These are phyloP conservation scores for Mycena amicta DNA, from an alignment of 768 basidiomycete genomes.

Conservation along the genomic window DNA sequence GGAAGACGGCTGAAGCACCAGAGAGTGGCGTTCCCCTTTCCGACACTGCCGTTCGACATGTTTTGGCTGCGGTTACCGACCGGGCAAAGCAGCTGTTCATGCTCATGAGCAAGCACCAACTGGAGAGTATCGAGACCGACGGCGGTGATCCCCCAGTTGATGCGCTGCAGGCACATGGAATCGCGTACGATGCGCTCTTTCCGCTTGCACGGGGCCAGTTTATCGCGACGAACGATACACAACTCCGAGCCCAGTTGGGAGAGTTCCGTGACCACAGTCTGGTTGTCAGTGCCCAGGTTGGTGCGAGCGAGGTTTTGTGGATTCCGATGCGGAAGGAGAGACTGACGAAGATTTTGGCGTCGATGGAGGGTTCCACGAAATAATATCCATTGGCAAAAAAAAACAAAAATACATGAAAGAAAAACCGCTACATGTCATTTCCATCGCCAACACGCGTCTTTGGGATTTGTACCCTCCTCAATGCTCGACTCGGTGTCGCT, in stretches of 20 bases:
- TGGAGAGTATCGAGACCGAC: slow-evolving; percentile 55
- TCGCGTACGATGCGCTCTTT: slow-evolving; percentile 71
- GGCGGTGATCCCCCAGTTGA: slow-evolving; percentile 31
- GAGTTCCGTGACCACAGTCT: slow-evolving; percentile 93
- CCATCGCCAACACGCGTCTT: neutral
- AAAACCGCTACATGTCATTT: too few relatives aligned
- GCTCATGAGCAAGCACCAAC: slow-evolving; percentile 68
- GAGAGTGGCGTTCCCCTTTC: slow-evolving; percentile 53
- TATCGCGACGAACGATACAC: slow-evolving; percentile 85
- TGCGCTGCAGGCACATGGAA: slow-evolving; percentile 57
- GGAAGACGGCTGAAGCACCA: slow-evolving; percentile 34
- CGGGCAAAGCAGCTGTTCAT: slow-evolving; percentile 84
- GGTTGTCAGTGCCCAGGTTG: slow-evolving; percentile 56
- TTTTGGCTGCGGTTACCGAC: slow-evolving; percentile 84
- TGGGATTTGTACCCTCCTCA: neutral
- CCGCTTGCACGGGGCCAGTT: slow-evolving; percentile 78
- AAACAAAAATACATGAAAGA: neutral
- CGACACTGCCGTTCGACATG: slow-evolving; percentile 77
- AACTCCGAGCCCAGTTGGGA: slow-evolving; percentile 76
- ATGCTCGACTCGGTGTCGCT: neutral
- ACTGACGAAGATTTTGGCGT: slow-evolving; percentile 48
- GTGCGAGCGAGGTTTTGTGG: slow-evolving; percentile 74
- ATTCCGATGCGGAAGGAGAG: slow-evolving; percentile 84
- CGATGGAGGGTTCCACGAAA: neutral
- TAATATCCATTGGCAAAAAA: neutral